Conservation (phyloP, 768 basidiomycete species). For the Boletellus emodensis region DNA sequence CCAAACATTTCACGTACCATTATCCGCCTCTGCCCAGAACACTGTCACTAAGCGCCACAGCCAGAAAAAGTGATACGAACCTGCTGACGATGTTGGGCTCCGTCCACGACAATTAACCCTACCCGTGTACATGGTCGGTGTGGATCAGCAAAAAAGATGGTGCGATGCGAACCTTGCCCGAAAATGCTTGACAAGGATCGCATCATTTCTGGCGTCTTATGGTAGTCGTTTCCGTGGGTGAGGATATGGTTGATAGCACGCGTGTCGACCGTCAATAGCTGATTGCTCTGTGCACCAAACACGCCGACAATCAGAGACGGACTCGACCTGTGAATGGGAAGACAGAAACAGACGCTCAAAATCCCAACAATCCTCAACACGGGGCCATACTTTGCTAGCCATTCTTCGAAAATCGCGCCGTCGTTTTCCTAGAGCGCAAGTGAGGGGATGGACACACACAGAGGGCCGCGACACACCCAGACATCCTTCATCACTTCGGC, state of each 20-base stretch:
- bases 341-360: neutral
- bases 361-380: neutral
- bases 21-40: neutral
- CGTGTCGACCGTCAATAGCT: constrained; percentile 54
- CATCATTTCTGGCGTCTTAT: constrained; percentile 33
- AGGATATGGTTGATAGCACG: constrained; percentile 63
- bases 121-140: neutral
- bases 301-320: too few relatives aligned
- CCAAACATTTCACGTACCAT: neutral
- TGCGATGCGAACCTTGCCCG: too few relatives aligned
- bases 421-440: neutral
- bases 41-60: neutral
- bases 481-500: neutral
- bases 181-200: neutral
- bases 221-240: constrained; percentile 46
- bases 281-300: neutral
- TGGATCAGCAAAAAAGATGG: too few relatives aligned
- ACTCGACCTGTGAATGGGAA: too few relatives aligned
- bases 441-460: neutral
- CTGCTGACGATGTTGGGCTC: neutral
- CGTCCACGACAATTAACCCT: neutral
- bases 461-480: neutral
- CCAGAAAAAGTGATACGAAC: neutral
- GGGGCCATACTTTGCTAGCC: neutral
- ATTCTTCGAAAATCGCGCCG: neutral